Percentiles rank a stretch among this genome's conserved stretches.
Conservation (phyloP, 345 rosid species). For the Sonneratia caseolaris region DNA sequence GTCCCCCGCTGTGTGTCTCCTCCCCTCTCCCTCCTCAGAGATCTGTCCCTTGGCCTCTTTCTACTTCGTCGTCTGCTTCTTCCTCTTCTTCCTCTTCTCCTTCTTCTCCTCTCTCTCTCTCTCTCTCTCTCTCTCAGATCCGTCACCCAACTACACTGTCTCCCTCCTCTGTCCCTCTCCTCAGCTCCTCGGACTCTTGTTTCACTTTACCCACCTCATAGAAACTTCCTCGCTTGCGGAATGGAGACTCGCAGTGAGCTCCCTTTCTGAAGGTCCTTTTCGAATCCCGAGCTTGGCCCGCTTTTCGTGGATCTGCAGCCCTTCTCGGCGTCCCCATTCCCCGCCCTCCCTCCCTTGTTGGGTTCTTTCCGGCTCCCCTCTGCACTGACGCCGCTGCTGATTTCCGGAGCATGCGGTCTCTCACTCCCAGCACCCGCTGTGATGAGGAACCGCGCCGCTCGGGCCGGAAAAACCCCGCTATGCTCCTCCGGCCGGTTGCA, state of each 20-base stretch:
- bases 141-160: slow-evolving; percentile 1
- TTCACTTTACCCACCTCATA: background rate
- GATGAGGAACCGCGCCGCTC: slow-evolving; percentile 17
- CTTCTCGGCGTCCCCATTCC: background rate
- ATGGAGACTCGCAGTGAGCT: background rate
- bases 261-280: background rate
- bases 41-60: background rate
- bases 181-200: background rate
- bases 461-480: slow-evolving; percentile 9
- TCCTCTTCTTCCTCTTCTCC: slow-evolving; percentile 1
- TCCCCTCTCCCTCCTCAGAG: background rate
- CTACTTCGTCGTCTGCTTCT: background rate
- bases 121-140: slow-evolving; percentile 16
- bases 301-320: slow-evolving; percentile 4
- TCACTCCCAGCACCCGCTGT: slow-evolving; percentile 19
- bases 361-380: background rate
- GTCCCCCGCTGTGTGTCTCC: slow-evolving; percentile 1
- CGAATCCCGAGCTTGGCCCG: background rate
- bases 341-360: slow-evolving; percentile 3
- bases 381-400: background rate
- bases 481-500: slow-evolving; percentile 16
- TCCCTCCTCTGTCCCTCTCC: background rate
- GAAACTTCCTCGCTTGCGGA: background rate
- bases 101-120: background rate
- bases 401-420: slow-evolving; percentile 9